Evolutionary conservation across 2,329 filamentous ascomycete genomes (phyloP), one percentile per base, ranked within the genome.

Genomic region (Acephala macrosclerotiorum): DNA sequence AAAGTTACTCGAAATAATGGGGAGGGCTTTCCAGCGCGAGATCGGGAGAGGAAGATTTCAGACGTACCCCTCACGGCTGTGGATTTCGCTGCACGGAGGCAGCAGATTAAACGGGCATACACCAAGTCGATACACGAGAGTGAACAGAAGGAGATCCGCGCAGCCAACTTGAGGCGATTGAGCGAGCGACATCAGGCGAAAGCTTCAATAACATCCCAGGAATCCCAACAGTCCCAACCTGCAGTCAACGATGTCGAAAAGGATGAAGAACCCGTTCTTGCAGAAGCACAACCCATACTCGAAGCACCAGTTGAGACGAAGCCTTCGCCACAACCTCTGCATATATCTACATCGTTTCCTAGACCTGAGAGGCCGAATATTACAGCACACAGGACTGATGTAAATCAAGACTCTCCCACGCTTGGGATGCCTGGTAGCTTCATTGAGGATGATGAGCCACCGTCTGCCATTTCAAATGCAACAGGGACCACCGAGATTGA

Each of bases 91-190:
- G 91, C 92, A 71, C 87, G 93, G 59, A 86, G 94, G 72, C 90
- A 93, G 75, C 89, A 89, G 67, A 96, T 97, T 73, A 91, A 94
- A 72, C 87, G 93, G 64, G 93, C 93, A 16, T 95, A 96, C 77
- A 94, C 89, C 72, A 92, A 91, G 75, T 93, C 91, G n/a, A 89
- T 96, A 57, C 87, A 90, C 68, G 91, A 93, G 74, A 91, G 82
- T 72, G 89, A 92, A 74, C 89, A 74, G 81, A 85, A 71, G 79
- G 79, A 66, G 80, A 80, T 59, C 78, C 81, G 64, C 77, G 78
- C 69, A 75, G 81, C 65, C 79, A 85, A 73, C 76, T 77, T 58
- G 75, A 79, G 61, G 74, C 78, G 55, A 29, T 60, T 73, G 40
- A 66, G 64, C 11, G 73, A 73, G 51, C 49, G 67, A n/a, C 36